phyloP scores from a whole-genome alignment of 306 rosid species.

The Trifolium pratense region DNA sequence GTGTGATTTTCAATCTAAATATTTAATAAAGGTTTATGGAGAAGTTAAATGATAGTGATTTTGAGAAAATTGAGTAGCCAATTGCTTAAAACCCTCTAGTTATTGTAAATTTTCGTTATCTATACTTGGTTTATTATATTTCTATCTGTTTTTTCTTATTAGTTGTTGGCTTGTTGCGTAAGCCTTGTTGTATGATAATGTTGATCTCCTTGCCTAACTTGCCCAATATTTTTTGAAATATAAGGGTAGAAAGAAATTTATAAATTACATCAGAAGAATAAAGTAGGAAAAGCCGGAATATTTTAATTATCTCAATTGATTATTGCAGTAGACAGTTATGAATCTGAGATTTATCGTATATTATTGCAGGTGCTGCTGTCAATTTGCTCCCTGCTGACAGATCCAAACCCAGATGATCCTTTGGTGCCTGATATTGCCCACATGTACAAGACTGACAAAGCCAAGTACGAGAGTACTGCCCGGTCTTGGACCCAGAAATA shows the following conservation, averaged over 20 bases:
- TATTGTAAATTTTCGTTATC: not conserved
- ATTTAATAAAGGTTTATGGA: not conserved
- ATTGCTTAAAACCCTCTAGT: not conserved
- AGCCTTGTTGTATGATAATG: not conserved
- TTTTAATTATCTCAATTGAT: not conserved
- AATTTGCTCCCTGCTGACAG: conserved; percentile 64
- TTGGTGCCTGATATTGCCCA: conserved; percentile 66
- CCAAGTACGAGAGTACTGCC: conserved; percentile 58
- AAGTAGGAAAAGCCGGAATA: not conserved
- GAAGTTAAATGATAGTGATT: not conserved
- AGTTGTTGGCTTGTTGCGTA: not conserved
- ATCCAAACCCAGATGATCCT: conserved; percentile 64
- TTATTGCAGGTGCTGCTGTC: conserved; percentile 54
- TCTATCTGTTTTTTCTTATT: not conserved
- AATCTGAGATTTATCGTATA: not conserved
- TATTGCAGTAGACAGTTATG: not conserved
- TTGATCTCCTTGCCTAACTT: not conserved
- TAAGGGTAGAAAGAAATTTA: not conserved
- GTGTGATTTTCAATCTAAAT: not conserved
- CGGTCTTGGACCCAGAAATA: conserved; percentile 68
- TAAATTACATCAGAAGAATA: not conserved
- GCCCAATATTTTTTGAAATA: not conserved
- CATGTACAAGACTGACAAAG: conserved; percentile 60
- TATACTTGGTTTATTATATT: not conserved
- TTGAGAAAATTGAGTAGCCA: not conserved